Conservation (phyloP, 768 basidiomycete species). For the Royoungia palumana region DNA sequence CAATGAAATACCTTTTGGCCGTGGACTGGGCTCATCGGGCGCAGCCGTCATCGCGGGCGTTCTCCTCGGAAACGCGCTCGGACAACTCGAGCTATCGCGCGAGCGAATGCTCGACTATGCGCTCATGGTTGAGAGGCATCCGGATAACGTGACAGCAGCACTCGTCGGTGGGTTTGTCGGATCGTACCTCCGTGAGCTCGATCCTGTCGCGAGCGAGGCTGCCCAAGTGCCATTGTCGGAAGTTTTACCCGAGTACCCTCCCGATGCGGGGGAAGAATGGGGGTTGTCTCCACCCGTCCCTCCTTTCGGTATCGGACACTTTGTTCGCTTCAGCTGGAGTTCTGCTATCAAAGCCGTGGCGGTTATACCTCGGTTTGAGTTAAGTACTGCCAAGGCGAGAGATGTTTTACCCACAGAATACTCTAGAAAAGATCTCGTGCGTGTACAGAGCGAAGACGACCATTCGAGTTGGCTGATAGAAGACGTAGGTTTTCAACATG, state of each 20-base stretch:
- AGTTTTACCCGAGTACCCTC: conserved; percentile 93
- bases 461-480: conserved; percentile 1
- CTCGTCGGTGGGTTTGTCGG: conserved; percentile 97
- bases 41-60: conserved; percentile 99
- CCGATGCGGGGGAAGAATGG: conserved; percentile 90
- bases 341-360: conserved; percentile 85
- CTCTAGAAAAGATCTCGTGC: conserved; percentile 85
- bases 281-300: conserved; percentile 84
- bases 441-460: neutral
- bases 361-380: conserved; percentile 92
- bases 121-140: conserved; percentile 98
- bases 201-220: conserved; percentile 72
- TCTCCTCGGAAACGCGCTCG: conserved; percentile 82
- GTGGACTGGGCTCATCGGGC: conserved; percentile 95
- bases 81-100: conserved; percentile 61
- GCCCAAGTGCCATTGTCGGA: conserved; percentile 92
- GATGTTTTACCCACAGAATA: conserved; percentile 83
- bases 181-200: conserved; percentile 89
- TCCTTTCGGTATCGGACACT: conserved; percentile 90
- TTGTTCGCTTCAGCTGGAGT: conserved; percentile 85
- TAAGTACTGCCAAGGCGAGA: conserved; percentile 93
- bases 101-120: conserved; percentile 90
- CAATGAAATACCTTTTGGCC: conserved; percentile 97
- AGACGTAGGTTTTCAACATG: conserved; percentile 86
- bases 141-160: conserved; percentile 98